Conservation (phyloP, 2,329 filamentous ascomycete species). For the Nemania sp. region DNA sequence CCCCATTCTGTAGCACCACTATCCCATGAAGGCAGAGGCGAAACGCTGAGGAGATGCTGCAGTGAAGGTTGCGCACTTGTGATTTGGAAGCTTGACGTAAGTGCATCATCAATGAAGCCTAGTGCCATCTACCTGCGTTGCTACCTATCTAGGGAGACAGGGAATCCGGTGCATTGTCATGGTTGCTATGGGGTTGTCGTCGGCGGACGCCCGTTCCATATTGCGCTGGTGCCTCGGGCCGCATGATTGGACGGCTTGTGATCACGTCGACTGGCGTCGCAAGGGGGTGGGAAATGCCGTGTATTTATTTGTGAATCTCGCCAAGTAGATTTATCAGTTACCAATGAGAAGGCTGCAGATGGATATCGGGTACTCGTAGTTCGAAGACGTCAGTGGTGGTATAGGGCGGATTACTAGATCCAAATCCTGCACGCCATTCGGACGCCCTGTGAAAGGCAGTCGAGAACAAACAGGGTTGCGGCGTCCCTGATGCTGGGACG, state of each 20-base stretch:
- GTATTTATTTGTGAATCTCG: slow-evolving; percentile 5
- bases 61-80: background rate
- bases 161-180: background rate
- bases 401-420: background rate
- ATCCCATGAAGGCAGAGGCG: background rate
- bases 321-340: too few species aligned
- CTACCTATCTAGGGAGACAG: background rate
- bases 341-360: background rate
- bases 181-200: too few species aligned
- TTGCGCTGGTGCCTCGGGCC: slow-evolving; percentile 9
- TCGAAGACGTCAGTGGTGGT: slow-evolving; percentile 12
- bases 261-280: background rate
- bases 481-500: too few species aligned
- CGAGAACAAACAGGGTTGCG: slow-evolving; percentile 16
- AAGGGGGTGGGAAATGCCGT: slow-evolving; percentile 14
- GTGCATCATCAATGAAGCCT: background rate
- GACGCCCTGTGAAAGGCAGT: slow-evolving; percentile 7
- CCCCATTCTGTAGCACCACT: background rate
- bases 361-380: slow-evolving; percentile 4
- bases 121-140: background rate
- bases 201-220: slow-evolving; percentile 3
- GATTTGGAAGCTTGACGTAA: slow-evolving; percentile 12
- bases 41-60: slow-evolving; percentile 10
- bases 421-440: slow-evolving; percentile 1
- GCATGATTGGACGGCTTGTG: slow-evolving; percentile 14